Conservation (phyloP, 176 grass and related monocot species). For the Aegilops bicornis region DNA sequence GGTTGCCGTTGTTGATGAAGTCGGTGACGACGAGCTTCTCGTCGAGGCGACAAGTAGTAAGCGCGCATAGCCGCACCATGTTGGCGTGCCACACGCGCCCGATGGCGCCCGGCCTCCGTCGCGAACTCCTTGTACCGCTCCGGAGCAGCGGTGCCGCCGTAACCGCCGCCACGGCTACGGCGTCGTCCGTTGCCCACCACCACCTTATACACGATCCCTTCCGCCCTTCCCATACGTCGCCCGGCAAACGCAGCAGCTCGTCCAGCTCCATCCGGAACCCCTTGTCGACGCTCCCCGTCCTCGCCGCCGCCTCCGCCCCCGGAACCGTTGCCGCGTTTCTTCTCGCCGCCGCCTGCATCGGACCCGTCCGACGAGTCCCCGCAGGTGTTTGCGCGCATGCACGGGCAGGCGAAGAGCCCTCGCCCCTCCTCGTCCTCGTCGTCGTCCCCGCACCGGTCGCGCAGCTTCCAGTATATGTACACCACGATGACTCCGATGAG, state of each 20-base stretch:
- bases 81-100: too few species aligned
- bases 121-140: slow-evolving; percentile 63
- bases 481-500: too few species aligned
- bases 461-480: too few species aligned
- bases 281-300: slow-evolving; percentile 71
- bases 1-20: too few species aligned
- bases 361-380: slow-evolving; percentile 11
- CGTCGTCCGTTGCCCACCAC: too few species aligned
- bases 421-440: slow-evolving; percentile 20
- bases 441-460: neutral
- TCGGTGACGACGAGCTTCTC: too few species aligned
- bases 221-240: too few species aligned
- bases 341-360: neutral
- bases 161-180: too few species aligned
- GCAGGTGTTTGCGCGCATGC: slow-evolving; percentile 22
- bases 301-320: neutral
- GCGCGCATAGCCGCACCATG: too few species aligned
- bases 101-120: slow-evolving; percentile 23
- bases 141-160: neutral
- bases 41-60: too few species aligned
- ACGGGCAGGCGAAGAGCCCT: slow-evolving; percentile 20
- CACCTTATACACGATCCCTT: too few species aligned
- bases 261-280: slow-evolving; percentile 79
- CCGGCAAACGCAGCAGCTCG: slow-evolving; percentile 52
- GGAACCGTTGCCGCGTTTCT: slow-evolving; percentile 6